phyloP scores from a whole-genome alignment of 495 filamentous ascomycete species.

The Lasiosphaeria hispida region DNA sequence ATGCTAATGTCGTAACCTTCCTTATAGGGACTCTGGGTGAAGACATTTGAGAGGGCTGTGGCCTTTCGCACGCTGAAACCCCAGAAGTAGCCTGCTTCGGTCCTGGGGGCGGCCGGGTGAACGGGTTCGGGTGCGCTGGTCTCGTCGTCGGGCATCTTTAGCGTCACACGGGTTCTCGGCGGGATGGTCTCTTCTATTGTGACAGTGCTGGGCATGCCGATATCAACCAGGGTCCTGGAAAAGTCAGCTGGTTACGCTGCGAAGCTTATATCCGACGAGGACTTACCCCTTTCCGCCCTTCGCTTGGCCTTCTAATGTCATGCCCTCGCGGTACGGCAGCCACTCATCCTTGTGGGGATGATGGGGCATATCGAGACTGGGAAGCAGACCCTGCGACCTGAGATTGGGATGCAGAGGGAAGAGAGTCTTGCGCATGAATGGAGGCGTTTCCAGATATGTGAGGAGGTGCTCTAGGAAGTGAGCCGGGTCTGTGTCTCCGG shows the following conservation, averaged over 20 bases:
- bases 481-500: constrained; percentile 61
- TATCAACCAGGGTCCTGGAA: constrained; percentile 55
- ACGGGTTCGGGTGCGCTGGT: constrained; percentile 51
- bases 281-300: constrained; percentile 38
- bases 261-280: neutral
- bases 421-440: constrained; percentile 64
- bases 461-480: constrained; percentile 72
- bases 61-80: constrained; percentile 64
- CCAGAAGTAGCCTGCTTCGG: constrained; percentile 73
- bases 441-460: constrained; percentile 72
- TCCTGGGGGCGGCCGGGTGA: constrained; percentile 57
- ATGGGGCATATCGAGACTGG: constrained; percentile 73
- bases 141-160: constrained; percentile 54
- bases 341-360: constrained; percentile 65
- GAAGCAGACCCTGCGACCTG: constrained; percentile 58
- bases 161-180: constrained; percentile 60
- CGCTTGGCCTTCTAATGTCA: constrained; percentile 45
- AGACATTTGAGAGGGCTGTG: constrained; percentile 58
- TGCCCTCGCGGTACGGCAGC: constrained; percentile 69
- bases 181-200: constrained; percentile 54
- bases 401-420: constrained; percentile 74
- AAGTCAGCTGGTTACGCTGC: constrained; percentile 5
- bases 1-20: constrained; percentile 67
- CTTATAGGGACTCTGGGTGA: constrained; percentile 61
- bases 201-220: constrained; percentile 53